Evolutionary conservation across 805 yeast genomes (phyloP), one percentile per base, ranked within the genome.

Genomic region (Starmerella gropengiesseri): DNA sequence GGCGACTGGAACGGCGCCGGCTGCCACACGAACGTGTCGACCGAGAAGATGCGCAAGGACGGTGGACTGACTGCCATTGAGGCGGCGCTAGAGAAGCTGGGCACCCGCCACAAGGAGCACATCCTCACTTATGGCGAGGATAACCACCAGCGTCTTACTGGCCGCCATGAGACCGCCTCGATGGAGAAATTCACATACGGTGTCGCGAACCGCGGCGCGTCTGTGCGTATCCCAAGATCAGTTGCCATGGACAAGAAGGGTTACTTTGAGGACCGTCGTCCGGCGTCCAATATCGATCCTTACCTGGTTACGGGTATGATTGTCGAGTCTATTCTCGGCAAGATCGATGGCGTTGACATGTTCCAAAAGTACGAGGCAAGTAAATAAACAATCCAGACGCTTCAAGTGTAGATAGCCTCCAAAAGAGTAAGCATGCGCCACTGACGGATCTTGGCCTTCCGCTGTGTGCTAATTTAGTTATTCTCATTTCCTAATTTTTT

Each of bases 1-100:
- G 97, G 97, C 58, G 97, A 89, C 71, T 91, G 97, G 97, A 91
- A 91, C 67, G 98, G 98, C 73, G 97, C 98, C 66, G 98, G 98
- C 60, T 89, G 97, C 75, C 98, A 91, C 71, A 91, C 98, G 65
- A 91, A 91, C 67, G 97, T 91, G 49, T 86, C 96, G 37, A 91
- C 98, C 58, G 75, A 73, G 66, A 62, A 61, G 40, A 91, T 89
- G 97, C 86, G 98, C 75, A 64, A 62, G 28, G 82, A 84, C 63
- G 98, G 98, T 67, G 98, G 98, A 65, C 84, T 91, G 86, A 82
- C 83, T 68, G 71, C 67, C 67, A 91, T 91, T 61, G 95, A 91
- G 61, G 81, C 71, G 44, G 97, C 97, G 48, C 77, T 91, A 60
- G 84, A 80, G 64, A 85, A 84, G 73, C 78, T 91, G 61, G 81